Base-by-base conservation (phyloP, 2,329 filamentous ascomycete species). In the Lasiodiplodia sp. region DNA sequence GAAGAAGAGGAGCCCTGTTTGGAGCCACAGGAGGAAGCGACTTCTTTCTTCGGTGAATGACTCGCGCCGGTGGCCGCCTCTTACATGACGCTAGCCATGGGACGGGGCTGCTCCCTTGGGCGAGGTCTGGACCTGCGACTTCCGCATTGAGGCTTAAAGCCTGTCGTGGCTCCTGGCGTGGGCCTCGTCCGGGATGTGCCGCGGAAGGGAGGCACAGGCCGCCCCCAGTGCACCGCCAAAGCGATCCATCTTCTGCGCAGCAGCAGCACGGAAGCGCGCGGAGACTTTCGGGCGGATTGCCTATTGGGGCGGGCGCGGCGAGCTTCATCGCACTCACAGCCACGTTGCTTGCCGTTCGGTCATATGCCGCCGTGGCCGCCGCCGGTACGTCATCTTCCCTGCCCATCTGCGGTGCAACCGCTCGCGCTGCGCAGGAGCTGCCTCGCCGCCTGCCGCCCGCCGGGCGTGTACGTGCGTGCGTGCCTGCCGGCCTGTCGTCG, bases 301-400 rank as follows among this genome's bases (percentile, higher is more conserved):
- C 53, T 28, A 14, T 38, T 60, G 52, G 4, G 53, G 38, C 38
- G 21, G 12, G 28, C 16, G 34, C 55, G 53, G 66, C 60, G 25
- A 53, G 60, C 60, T 40, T 64, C 66, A 60, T 68, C 55, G 56
- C 31, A 44, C 49, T 37, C 40, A 60, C 66, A 68, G 66, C 66
- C 66, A 68, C 66, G 57, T 60, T 55, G 63, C 63, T 34, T 44
- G 49, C 52, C 51, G 63, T 56, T 25, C 52, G 52, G 63, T 66
- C 63, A 66, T 66, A 64, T 58, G 65, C 52, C 65, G 65, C 52
- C 25, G 62, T 38, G 47, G 47, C 47, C 37, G 40, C 52, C 47
- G 55, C 47, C 55, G 55, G 57, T 63, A 68, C 66, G 66, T 68
- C 66, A 68, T 68, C 44, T 62, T 68, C 56, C 55, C 21, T 55